Evolutionary conservation across 1,139 yeast genomes (phyloP).

Genomic region (Pichia sp.): DNA sequence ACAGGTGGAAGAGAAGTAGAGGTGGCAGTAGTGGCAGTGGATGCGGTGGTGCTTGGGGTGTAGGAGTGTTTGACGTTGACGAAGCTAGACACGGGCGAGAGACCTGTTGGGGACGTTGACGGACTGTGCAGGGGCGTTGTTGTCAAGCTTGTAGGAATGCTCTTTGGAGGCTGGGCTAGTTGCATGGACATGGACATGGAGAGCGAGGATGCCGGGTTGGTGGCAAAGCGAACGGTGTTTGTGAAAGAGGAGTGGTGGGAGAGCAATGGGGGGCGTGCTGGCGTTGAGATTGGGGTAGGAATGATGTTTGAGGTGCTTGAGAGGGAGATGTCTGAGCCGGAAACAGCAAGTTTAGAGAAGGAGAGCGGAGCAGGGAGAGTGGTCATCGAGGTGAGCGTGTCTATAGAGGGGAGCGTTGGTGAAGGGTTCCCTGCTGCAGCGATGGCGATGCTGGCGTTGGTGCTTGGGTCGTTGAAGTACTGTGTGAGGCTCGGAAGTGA

Average conservation of each 20-base stretch:
- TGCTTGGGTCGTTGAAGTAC: constrained; percentile 37
- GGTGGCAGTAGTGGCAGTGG: neutral
- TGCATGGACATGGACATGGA: neutral
- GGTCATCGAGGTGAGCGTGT: constrained; percentile 15
- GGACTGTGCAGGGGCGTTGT: constrained; percentile 14
- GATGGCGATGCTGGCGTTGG: neutral
- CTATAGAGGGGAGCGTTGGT: constrained; percentile 12
- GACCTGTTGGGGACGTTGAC: constrained; percentile 5
- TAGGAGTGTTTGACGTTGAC: neutral
- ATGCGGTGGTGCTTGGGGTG: neutral
- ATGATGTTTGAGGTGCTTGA: neutral
- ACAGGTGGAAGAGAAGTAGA: constrained; percentile 8
- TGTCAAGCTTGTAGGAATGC: constrained; percentile 3
- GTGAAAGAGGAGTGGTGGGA: neutral
- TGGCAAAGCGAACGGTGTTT: neutral
- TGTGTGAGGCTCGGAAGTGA: constrained; percentile 65
- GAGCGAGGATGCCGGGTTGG: neutral
- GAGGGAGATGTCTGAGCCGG: neutral
- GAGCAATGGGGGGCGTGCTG: neutral
- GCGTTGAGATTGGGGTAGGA: neutral
- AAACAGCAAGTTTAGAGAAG: constrained; percentile 4
- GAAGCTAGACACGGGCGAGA: constrained; percentile 12
- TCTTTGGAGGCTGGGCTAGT: neutral
- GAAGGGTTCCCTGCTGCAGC: neutral
- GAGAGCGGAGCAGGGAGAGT: constrained; percentile 15